Percentiles rank a stretch among this genome's conserved stretches.
These are phyloP conservation scores for Tricholoma hemisulphureum DNA, from an alignment of 768 basidiomycete species.

Conservation along the genomic window DNA sequence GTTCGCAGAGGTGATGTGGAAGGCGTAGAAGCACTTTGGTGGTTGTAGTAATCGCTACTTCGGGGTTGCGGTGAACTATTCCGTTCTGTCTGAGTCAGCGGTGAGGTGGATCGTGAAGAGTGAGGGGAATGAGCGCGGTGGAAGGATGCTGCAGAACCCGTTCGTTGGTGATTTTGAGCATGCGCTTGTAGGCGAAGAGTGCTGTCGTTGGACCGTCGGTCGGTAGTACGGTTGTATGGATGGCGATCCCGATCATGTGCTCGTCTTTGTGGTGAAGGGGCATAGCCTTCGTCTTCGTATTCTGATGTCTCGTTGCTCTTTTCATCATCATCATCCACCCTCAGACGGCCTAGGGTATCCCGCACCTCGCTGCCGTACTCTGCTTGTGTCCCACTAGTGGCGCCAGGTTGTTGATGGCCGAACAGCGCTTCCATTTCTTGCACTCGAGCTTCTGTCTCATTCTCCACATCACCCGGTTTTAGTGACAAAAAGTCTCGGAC, in stretches of 20 bases:
- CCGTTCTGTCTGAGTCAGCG: constrained; percentile 30
- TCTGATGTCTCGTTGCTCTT: constrained; percentile 60
- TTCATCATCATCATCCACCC: constrained; percentile 42
- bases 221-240: constrained; percentile 35
- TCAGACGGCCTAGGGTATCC: constrained; percentile 51
- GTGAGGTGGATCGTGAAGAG: constrained; percentile 44
- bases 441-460: constrained; percentile 57
- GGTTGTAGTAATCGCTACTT: constrained; percentile 26
- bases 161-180: constrained; percentile 50
- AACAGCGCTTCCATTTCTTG: constrained; percentile 60
- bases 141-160: constrained; percentile 49
- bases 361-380: constrained; percentile 45
- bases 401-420: constrained; percentile 12
- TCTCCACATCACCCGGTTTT: constrained; percentile 83
- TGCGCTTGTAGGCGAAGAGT: constrained; percentile 41
- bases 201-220: constrained; percentile 41
- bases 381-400: constrained; percentile 30
- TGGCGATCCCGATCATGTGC: constrained; percentile 36
- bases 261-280: constrained; percentile 41
- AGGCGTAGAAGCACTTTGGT: constrained; percentile 33
- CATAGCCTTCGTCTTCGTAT: constrained; percentile 60
- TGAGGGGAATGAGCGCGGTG: constrained; percentile 37
- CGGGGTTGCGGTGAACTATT: constrained; percentile 32
- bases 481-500: constrained; percentile 81
- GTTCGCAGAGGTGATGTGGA: constrained; percentile 52